Conservation (phyloP, 140 eudicot species). For the Flaveria floridana region DNA sequence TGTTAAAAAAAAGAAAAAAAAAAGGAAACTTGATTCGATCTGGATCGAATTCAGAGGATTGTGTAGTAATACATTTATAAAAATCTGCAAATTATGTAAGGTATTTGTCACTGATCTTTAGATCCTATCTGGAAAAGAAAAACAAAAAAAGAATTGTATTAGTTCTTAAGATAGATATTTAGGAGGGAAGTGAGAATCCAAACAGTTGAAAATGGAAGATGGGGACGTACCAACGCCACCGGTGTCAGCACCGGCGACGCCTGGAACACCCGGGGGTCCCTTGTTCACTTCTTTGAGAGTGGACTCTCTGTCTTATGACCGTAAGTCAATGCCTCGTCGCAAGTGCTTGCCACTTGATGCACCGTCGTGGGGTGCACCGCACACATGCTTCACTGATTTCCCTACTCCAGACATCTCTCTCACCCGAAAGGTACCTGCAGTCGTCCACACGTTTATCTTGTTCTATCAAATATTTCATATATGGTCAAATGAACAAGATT, state of each 20-base stretch:
- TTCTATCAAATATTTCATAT: background rate
- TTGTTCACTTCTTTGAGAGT: slow-evolving; percentile 48
- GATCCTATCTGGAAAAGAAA: background rate
- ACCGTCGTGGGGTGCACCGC: slow-evolving; percentile 58
- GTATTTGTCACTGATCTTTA: background rate
- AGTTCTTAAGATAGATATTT: background rate
- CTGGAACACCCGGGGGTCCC: slow-evolving; percentile 80
- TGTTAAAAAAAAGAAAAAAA: background rate
- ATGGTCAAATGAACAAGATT: too few relatives aligned
- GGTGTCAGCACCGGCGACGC: slow-evolving; percentile 70
- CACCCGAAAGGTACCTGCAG: slow-evolving; percentile 60
- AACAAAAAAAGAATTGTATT: background rate
- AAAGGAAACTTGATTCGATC: slow-evolving; percentile 22
- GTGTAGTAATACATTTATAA: slow-evolving; percentile 42
- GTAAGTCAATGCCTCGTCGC: slow-evolving; percentile 77
- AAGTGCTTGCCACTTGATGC: slow-evolving; percentile 67
- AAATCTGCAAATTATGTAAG: slow-evolving; percentile 47
- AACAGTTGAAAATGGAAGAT: slow-evolving; percentile 43
- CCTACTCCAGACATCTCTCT: slow-evolving; percentile 63
- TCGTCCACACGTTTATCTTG: background rate
- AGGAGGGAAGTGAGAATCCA: background rate
- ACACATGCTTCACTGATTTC: slow-evolving; percentile 58
- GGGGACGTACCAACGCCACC: slow-evolving; percentile 37
- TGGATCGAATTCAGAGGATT: slow-evolving; percentile 38
- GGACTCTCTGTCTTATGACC: slow-evolving; percentile 69